These are phyloP conservation scores for Onygenales sp. DNA, from an alignment of 2,329 filamentous ascomycete genomes.

Conservation along the genomic window DNA sequence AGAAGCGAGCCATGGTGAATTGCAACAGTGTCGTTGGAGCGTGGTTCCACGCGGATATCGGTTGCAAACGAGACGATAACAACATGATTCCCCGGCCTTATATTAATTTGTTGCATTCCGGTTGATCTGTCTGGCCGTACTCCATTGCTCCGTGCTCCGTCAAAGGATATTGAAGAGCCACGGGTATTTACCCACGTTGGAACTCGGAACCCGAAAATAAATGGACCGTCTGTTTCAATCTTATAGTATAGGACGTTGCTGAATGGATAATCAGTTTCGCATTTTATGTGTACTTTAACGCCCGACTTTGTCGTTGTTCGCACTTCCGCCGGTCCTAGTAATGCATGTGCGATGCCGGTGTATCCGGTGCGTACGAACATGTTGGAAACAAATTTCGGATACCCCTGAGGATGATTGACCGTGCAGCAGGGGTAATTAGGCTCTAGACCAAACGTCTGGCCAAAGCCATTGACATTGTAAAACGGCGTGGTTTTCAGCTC, in stretches of 20 bases:
- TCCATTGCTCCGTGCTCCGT: slow-evolving; percentile 11
- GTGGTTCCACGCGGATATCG: slow-evolving; percentile 22
- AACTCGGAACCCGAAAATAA: slow-evolving; percentile 39
- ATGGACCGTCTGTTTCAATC: slow-evolving; percentile 25
- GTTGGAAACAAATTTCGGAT: slow-evolving; percentile 45
- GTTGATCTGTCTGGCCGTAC: slow-evolving; percentile 24
- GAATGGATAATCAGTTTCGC: slow-evolving; percentile 45
- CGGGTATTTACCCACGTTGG: slow-evolving; percentile 32
- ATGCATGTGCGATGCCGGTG: slow-evolving; percentile 40
- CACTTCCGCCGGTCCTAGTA: slow-evolving; percentile 40
- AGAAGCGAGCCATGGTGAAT: slow-evolving; percentile 38
- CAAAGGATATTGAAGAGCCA: slow-evolving; percentile 15
- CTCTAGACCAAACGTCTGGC: slow-evolving; percentile 44
- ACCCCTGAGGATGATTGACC: slow-evolving; percentile 50
- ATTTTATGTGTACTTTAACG: slow-evolving; percentile 32
- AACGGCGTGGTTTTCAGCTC: slow-evolving; percentile 36
- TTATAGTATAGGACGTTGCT: slow-evolving; percentile 30
- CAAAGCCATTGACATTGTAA: slow-evolving; percentile 38
- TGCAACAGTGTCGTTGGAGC: slow-evolving; percentile 35
- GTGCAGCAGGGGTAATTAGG: slow-evolving; percentile 47
- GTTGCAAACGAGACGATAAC: slow-evolving; percentile 26
- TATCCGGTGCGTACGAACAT: slow-evolving; percentile 36
- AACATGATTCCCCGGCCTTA: slow-evolving; percentile 24
- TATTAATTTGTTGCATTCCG: slow-evolving; percentile 28
- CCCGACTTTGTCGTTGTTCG: slow-evolving; percentile 28